Percentiles rank a stretch among this genome's conserved stretches.
Conservation (phyloP, 1,139 yeast genomes). For the Geotrichum histeridarum region DNA sequence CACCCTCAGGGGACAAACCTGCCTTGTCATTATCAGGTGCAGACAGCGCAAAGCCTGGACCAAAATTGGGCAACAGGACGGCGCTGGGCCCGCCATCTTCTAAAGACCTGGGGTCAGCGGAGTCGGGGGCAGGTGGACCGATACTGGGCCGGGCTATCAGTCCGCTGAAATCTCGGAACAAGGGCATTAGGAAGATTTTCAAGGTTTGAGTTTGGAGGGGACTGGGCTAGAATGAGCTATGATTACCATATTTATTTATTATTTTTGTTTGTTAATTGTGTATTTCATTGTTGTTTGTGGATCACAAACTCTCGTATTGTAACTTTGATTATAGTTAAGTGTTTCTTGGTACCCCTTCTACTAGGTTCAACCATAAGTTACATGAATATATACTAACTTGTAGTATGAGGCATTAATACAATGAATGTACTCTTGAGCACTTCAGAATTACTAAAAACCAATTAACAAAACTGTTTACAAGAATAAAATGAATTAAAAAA, state of each 20-base stretch:
- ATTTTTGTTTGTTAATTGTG: background rate
- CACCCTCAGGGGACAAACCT: background rate
- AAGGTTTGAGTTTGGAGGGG: background rate
- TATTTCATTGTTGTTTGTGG: no score
- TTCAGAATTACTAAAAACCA: no score
- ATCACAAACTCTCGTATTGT: no score
- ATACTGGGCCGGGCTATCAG: conserved; percentile 22
- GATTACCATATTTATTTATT: background rate
- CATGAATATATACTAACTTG: no score
- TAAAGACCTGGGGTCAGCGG: background rate
- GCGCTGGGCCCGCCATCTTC: background rate
- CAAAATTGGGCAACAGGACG: background rate
- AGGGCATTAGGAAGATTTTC: conserved; percentile 5
- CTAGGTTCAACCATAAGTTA: no score
- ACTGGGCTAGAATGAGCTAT: background rate
- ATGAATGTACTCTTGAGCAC: no score
- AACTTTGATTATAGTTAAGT: no score
- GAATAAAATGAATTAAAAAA: background rate
- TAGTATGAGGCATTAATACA: no score
- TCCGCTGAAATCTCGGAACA: conserved; percentile 22
- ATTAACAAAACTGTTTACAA: background rate
- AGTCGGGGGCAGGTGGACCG: conserved; percentile 6
- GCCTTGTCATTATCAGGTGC: no score
- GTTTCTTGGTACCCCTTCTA: no score
- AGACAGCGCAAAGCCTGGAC: no score